Base-by-base conservation (phyloP, 129 eudicot genomes). In the Tanacetum coccineum region DNA sequence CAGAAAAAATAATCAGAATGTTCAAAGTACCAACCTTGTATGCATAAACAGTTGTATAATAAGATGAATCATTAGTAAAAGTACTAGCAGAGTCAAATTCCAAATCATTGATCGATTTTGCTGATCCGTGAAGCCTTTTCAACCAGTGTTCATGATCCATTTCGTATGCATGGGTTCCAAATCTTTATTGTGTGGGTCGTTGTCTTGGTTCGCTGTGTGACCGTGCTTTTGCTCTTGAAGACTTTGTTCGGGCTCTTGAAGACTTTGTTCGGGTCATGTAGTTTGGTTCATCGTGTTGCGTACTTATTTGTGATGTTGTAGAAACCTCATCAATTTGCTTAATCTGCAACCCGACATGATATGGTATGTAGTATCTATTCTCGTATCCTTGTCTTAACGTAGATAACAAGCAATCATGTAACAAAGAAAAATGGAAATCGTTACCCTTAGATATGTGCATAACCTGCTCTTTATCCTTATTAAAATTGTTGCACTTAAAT, bases 201-300 rank as follows among this genome's bases (percentile, higher is more conserved):
- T 64, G 88, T 59, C 78, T 82, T 32, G 96, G 91, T 76, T 75
- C 88, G 50, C 96, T 88, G 0, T 82, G 86, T 56, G 96, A 88
- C 78, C 96, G 78, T 14, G 70, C 65, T 80, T 84, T 88, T 4
- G 91, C 96, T 62, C 66, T n/a, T n/a, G n/a, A n/a, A n/a, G n/a
- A n/a, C n/a, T n/a, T n/a, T n/a, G n/a, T n/a, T n/a, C n/a, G n/a
- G n/a, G n/a, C n/a, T n/a, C n/a, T 82, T 30, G 91, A 88, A 32
- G 96, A 88, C 70, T 76, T 67, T 28, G 96, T 88, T 11, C 82
- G 75, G 49, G 83, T 80, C 91, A 88, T 84, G 76, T 88, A 88
- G 59, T 64, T 84, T 12, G 84, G 88, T 73, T 30, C 78, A 4
- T 59, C 66, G 0, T 77, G 70, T 11, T 70, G 73, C 40, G 70